These are phyloP conservation scores for Garcia nutans DNA, from an alignment of 345 rosid species.

Conservation along the genomic window DNA sequence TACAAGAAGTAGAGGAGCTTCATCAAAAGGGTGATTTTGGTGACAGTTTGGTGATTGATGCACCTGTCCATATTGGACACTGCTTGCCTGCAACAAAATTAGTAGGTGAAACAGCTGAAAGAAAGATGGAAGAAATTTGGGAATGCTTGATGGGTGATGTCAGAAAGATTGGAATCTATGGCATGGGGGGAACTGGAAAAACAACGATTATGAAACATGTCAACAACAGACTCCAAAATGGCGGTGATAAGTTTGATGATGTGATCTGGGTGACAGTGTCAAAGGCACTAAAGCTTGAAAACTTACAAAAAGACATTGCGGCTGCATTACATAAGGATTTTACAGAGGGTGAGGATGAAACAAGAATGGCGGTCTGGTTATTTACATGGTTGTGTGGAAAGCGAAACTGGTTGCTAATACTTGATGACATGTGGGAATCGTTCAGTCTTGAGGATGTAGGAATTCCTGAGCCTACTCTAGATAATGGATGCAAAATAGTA, in stretches of 20 bases:
- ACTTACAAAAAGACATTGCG: not conserved
- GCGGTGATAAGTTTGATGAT: no score
- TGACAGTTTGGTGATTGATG: no score
- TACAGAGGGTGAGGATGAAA: not conserved
- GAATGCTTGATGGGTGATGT: not conserved
- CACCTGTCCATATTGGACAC: no score
- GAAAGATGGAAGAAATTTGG: not conserved
- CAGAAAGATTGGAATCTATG: not conserved
- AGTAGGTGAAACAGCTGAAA: no score
- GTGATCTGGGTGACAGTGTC: conserved; percentile 1
- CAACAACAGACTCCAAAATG: not conserved
- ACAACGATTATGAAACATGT: not conserved
- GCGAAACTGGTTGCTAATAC: not conserved
- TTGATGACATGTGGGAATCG: not conserved
- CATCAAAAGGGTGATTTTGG: no score
- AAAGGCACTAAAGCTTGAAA: not conserved
- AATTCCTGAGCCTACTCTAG: not conserved
- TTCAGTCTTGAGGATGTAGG: not conserved
- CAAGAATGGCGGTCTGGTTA: not conserved
- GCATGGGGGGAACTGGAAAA: conserved; percentile 13
- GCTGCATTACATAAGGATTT: not conserved
- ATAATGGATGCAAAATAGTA: not conserved
- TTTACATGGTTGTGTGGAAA: not conserved
- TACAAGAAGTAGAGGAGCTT: no score
- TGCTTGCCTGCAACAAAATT: no score